These are phyloP conservation scores for Canavalia ensiformis DNA, from an alignment of 306 rosid genomes.

Conservation along the genomic window DNA sequence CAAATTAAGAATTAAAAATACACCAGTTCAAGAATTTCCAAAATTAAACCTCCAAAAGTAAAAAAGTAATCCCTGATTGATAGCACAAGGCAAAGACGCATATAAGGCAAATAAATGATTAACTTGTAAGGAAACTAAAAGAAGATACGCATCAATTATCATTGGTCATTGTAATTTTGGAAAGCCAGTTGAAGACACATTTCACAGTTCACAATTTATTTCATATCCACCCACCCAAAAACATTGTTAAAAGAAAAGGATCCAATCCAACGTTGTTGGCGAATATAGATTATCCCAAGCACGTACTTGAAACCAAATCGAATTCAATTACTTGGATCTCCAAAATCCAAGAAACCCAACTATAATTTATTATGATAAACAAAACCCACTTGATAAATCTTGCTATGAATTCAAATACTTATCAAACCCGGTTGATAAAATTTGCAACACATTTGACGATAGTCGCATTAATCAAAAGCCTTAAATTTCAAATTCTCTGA, in stretches of 20 bases:
- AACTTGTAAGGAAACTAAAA: slow-evolving; percentile 25
- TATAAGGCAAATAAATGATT: slow-evolving; percentile 9
- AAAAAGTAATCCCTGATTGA: neutral
- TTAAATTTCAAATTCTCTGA: neutral
- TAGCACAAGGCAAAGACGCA: neutral
- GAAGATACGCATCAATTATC: neutral
- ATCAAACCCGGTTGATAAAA: neutral
- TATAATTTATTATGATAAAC: neutral
- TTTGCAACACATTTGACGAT: neutral
- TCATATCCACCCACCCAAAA: slow-evolving; percentile 2
- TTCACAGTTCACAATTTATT: neutral
- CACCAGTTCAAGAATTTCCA: slow-evolving; percentile 19
- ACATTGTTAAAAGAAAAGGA: neutral
- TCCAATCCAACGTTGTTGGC: neutral
- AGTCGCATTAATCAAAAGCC: slow-evolving; percentile 3
- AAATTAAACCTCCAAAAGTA: neutral
- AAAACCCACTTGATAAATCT: neutral
- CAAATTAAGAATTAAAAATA: neutral
- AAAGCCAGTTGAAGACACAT: slow-evolving; percentile 24
- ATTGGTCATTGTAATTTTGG: slow-evolving; percentile 11
- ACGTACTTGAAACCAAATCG: neutral
- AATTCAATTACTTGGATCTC: neutral
- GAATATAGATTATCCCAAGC: neutral
- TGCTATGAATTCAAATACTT: slow-evolving; percentile 18
- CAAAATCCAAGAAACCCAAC: slow-evolving; percentile 4